Evolutionary conservation across 2,329 filamentous ascomycete species (phyloP), one percentile per base, ranked within the genome.

Genomic region (Hypocreales sp.): DNA sequence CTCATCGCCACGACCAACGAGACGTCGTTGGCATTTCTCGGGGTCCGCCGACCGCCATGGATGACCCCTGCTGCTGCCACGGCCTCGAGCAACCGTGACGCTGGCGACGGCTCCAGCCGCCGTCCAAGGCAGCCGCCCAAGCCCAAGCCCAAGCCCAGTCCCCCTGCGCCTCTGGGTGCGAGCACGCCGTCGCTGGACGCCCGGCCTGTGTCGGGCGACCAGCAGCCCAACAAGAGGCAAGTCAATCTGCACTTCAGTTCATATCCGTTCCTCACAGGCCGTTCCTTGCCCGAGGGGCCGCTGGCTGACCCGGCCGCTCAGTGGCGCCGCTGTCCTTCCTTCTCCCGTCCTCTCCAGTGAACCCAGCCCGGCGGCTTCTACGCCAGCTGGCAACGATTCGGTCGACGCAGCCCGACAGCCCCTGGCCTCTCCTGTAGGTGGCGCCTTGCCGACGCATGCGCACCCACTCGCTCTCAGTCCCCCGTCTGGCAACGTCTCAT

Each of bases 301-400:
- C n/a, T n/a, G n/a, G n/a, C n/a, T n/a, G n/a, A n/a, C n/a, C n/a
- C n/a, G n/a, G n/a, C n/a, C n/a, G n/a, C n/a, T 18, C 18, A 29
- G 32, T 19, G 21, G 9, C 13, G 36, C 45, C 31, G 38, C 50
- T 19, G 53, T 66, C 13, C 58, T 77, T 26, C 68, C 71, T 6
- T 76, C 75, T 10, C 72, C 74, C 18, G 63, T 71, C 9, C 63
- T 67, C 8, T 78, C 70, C 42, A 67, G 77, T 36, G 69, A 74
- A 34, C 54, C 58, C 11, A 70, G 64, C 40, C 64, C 65, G 15
- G 45, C 23, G 7, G 12, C 15, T 19, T 31, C 29, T 11, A 17
- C 21, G 20, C 25, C 26, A 2, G 11, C 3, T 4, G 11, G 10
- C 11, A 25, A 6, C 7, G 22, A 24, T 17, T n/a, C n/a, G n/a